phyloP scores from a whole-genome alignment of 306 rosid species.

The Crotalaria pallida region DNA sequence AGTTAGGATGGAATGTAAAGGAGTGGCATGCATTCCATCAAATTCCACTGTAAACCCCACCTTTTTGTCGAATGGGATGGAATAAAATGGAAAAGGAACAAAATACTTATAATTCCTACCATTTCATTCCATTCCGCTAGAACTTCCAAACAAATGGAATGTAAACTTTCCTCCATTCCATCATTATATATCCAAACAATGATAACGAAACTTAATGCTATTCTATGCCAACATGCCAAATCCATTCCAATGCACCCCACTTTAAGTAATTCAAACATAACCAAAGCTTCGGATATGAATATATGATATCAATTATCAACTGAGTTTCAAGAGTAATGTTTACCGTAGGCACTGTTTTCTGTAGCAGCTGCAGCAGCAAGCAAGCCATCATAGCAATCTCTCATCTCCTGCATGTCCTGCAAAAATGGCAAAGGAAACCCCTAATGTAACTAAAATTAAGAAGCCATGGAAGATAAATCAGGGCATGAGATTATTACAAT shows the following conservation, averaged over 20 bases:
- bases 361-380: slow-evolving; percentile 92
- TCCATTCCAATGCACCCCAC: background rate
- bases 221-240: background rate
- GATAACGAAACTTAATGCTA: too few relatives aligned
- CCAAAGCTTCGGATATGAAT: background rate
- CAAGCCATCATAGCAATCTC: slow-evolving; percentile 76
- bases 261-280: background rate
- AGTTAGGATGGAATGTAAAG: background rate
- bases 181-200: too few relatives aligned
- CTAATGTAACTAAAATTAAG: background rate
- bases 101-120: background rate
- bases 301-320: background rate
- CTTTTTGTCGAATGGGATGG: background rate
- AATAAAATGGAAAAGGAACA: background rate
- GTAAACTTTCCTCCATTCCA: too few relatives aligned
- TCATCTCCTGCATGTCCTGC: slow-evolving; percentile 84
- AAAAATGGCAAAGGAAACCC: background rate
- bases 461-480: background rate
- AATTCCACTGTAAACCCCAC: background rate
- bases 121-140: background rate
- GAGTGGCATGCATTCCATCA: too few relatives aligned
- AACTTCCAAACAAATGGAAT: too few relatives aligned
- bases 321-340: background rate
- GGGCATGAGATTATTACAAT: background rate
- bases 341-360: slow-evolving; percentile 80